Conservation (phyloP, 495 filamentous ascomycete genomes). For the Daldinia grandis region DNA sequence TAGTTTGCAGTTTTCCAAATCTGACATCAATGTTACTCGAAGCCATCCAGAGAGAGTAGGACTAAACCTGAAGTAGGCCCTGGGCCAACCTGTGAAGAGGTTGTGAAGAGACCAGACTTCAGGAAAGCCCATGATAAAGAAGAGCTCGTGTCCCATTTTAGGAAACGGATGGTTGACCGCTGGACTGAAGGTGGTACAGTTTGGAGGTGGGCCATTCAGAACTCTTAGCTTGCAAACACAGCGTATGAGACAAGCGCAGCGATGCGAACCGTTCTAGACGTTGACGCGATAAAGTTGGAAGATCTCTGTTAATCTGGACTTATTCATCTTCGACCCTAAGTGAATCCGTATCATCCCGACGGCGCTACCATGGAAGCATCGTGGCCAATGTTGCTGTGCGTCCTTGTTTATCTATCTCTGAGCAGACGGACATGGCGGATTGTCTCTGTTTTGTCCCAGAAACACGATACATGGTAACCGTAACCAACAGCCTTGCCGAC, state of each 20-base stretch:
- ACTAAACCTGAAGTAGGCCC: not conserved
- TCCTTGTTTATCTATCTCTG: not conserved
- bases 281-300: not conserved
- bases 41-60: not conserved
- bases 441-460: slow-evolving; percentile 1
- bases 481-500: slow-evolving; percentile 7
- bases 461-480: slow-evolving; percentile 13
- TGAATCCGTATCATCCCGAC: slow-evolving; percentile 22
- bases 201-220: slow-evolving; percentile 33
- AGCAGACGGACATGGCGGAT: slow-evolving; percentile 1
- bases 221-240: slow-evolving; percentile 32
- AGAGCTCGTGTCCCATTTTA: slow-evolving; percentile 26
- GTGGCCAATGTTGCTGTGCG: slow-evolving; percentile 1
- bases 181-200: slow-evolving; percentile 27
- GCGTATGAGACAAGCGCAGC: slow-evolving; percentile 37
- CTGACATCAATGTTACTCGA: not conserved
- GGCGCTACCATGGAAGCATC: slow-evolving; percentile 8
- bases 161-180: slow-evolving; percentile 35
- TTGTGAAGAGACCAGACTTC: not conserved
- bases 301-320: slow-evolving; percentile 18
- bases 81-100: not conserved
- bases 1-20: slow-evolving; percentile 4
- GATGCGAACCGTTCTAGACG: slow-evolving; percentile 29
- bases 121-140: slow-evolving; percentile 11
- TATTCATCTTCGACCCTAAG: slow-evolving; percentile 2